Evolutionary conservation across 345 rosid genomes (phyloP), one percentile per base, ranked within the genome.

Genomic region (Eucalyptus rudis): DNA sequence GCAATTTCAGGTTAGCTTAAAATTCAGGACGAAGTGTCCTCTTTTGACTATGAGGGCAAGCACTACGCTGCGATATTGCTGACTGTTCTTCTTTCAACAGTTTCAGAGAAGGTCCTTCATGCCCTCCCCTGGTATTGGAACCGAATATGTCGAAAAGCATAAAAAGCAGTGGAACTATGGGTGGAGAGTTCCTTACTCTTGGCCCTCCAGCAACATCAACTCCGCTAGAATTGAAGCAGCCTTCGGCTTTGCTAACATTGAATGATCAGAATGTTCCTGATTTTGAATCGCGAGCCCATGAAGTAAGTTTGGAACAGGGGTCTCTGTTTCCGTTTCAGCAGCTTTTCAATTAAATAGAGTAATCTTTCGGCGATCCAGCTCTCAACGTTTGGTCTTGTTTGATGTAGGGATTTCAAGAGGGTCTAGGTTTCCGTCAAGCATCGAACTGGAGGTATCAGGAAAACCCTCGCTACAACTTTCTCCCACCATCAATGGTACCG

Each of bases 131-230:
- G 15, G 89, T 64, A 16, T 52, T 86, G 85, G 95, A 94, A 66
- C n/a, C 89, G 10, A 88, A 89, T 56, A 86, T 90, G 52, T 91
- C 85, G 68, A 92, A 90, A 88, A 88, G 45, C 47, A 50, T 64
- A 56, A 89, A 89, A 88, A 90, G 91, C 62, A 90, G 85, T 50
- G 79, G 88, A 49, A 90, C 58, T 64, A 56, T 50, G 49, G 88
- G 89, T 88, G 92, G 91, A 86, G 94, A 91, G 90, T 91, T 92
- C 86, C 95, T 94, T 90, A 91, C 94, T 45, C 91, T 94, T 76
- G 94, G 92, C 81, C 93, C 95, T 88, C 94, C 93, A 86, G 68
- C 91, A 44, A 49, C 89, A 47, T 88, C 87, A 50, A 56, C 51
- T 86, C 88, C 49, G 52, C 90, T 92, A 88, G 93, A 90, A 47